Evolutionary conservation across 768 basidiomycete genomes (phyloP).

Genomic region (Leccinellum albellum): DNA sequence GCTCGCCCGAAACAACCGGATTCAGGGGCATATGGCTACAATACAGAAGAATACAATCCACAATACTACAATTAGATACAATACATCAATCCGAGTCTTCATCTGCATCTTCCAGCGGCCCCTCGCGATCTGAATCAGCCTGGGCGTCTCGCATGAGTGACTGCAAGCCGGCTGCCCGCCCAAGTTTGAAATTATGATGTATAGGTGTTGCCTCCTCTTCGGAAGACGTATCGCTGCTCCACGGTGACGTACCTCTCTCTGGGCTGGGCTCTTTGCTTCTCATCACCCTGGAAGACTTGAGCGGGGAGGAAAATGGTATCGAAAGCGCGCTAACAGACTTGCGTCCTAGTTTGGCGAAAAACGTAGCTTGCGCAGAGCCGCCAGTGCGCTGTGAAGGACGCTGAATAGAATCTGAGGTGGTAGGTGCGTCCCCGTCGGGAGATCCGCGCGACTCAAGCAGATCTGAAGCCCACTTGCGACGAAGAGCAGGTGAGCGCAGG

Average conservation of each 20-base stretch:
- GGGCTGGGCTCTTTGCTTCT: slow-evolving; percentile 27
- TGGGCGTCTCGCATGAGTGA: slow-evolving; percentile 3
- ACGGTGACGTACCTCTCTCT: slow-evolving; percentile 35
- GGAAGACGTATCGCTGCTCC: slow-evolving; percentile 63
- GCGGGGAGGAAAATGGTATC: slow-evolving; percentile 32
- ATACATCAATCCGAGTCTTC: slow-evolving; percentile 17
- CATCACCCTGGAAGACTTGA: slow-evolving; percentile 19
- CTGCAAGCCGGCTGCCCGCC: slow-evolving; percentile 7
- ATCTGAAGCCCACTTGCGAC: slow-evolving; percentile 48
- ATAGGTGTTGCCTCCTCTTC: slow-evolving; percentile 37
- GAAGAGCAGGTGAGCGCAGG: slow-evolving; percentile 39
- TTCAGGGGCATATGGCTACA: slow-evolving; percentile 19
- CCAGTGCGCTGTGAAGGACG: slow-evolving; percentile 6
- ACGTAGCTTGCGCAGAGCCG: slow-evolving; percentile 25
- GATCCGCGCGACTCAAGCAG: slow-evolving; percentile 33
- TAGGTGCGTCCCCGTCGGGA: slow-evolving; percentile 13
- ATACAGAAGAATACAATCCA: background rate
- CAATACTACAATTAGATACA: background rate
- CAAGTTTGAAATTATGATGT: slow-evolving; percentile 9
- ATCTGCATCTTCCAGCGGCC: slow-evolving; percentile 12
- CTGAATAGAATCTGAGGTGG: slow-evolving; percentile 2
- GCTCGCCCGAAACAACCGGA: background rate
- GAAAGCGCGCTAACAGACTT: slow-evolving; percentile 44
- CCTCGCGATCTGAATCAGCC: slow-evolving; percentile 21
- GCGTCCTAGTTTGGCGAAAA: slow-evolving; percentile 42